Evolutionary conservation across 2,329 filamentous ascomycete species (phyloP).

Genomic region (Ophiocordyceps australis): DNA sequence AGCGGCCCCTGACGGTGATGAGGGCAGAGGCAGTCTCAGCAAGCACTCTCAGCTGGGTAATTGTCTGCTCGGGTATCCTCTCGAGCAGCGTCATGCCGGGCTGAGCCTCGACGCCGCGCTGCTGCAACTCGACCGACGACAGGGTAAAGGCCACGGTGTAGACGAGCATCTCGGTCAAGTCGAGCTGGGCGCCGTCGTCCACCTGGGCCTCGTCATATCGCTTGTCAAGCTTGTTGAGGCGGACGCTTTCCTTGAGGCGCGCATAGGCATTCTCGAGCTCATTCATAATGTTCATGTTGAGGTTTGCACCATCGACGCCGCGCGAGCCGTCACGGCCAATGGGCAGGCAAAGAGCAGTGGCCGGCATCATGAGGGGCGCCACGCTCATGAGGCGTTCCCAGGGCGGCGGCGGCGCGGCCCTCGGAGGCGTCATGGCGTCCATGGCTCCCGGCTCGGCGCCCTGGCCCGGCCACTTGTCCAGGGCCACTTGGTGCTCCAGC

Average conservation of each 20-base stretch:
- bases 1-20: conserved; percentile 55
- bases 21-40: conserved; percentile 81
- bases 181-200: conserved; percentile 23
- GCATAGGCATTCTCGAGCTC: conserved; percentile 44
- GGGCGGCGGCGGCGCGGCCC: conserved; percentile 17
- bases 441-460: conserved; percentile 11
- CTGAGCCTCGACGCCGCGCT: conserved; percentile 64
- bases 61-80: conserved; percentile 63
- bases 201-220: conserved; percentile 13
- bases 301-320: neutral
- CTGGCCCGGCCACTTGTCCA: conserved; percentile 21
- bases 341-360: conserved; percentile 22
- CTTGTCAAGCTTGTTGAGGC: conserved; percentile 30
- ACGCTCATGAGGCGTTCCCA: conserved; percentile 21
- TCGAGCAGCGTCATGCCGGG: conserved; percentile 61
- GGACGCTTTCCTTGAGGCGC: conserved; percentile 39
- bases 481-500: conserved; percentile 38
- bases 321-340: conserved; percentile 7
- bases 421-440: conserved; percentile 15
- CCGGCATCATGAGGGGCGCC: conserved; percentile 12
- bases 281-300: conserved; percentile 15
- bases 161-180: conserved; percentile 39
- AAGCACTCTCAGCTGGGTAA: conserved; percentile 77
- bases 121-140: conserved; percentile 75
- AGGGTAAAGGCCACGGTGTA: conserved; percentile 67